Percentiles rank a stretch among this genome's conserved stretches.
These are phyloP conservation scores for Saturnispora gosingensis DNA, from an alignment of 805 yeast genomes.

Conservation along the genomic window DNA sequence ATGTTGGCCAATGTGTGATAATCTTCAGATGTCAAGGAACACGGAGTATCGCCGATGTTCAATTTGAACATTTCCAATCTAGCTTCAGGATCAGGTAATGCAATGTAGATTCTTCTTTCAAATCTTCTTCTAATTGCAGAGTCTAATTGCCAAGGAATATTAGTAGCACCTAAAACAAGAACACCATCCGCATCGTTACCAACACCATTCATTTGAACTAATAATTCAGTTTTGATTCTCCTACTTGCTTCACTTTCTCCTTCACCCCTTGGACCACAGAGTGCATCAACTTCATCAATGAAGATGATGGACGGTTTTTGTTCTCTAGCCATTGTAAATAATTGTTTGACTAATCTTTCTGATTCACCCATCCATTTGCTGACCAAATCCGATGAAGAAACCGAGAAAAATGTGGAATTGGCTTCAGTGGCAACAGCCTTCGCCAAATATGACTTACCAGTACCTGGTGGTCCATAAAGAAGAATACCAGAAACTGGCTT, in stretches of 20 bases:
- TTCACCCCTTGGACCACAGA: constrained; percentile 97
- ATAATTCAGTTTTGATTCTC: constrained; percentile 88
- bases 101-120: constrained; percentile 88
- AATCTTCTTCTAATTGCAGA: constrained; percentile 96
- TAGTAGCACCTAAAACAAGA: constrained; percentile 91
- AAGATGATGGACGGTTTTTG: constrained; percentile 92
- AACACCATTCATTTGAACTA: constrained; percentile 98
- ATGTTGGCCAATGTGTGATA: constrained; percentile 72
- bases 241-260: constrained; percentile 96
- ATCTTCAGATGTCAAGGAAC: constrained; percentile 65
- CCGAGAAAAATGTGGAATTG: constrained; percentile 91
- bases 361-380: constrained; percentile 99
- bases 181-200: constrained; percentile 93
- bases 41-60: constrained; percentile 85
- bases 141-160: constrained; percentile 98
- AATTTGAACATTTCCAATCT: constrained; percentile 89
- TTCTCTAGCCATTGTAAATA: constrained; percentile 93
- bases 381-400: constrained; percentile 91
- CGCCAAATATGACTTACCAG: constrained; percentile 94
- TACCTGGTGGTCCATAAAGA: constrained; percentile 91
- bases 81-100: constrained; percentile 91
- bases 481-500: constrained; percentile 88
- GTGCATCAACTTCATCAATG: constrained; percentile 96
- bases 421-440: constrained; percentile 99
- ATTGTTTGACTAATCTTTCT: constrained; percentile 89